A percentile compares a stretch with the other conserved stretches of the same genome.
Evolutionary conservation across 1,284 basidiomycete genomes (phyloP).

Genomic region (Lentinus polychrous): DNA sequence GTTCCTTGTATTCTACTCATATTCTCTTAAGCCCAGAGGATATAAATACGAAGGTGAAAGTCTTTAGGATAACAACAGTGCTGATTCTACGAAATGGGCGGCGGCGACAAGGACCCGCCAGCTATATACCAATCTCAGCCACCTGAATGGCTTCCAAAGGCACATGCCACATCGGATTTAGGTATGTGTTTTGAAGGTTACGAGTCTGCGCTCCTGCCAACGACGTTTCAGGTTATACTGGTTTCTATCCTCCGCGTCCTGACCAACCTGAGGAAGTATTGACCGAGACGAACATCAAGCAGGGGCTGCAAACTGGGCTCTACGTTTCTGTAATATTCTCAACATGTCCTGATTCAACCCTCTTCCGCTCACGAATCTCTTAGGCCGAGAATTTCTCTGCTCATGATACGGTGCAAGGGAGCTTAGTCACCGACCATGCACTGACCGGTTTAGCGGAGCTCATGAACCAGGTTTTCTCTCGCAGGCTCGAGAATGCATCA

Average conservation of each 20-base stretch:
- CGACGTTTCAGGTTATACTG: conserved; percentile 63
- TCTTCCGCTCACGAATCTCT: neutral
- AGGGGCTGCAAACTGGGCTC: conserved; percentile 60
- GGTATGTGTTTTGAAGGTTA: conserved; percentile 35
- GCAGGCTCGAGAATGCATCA: conserved; percentile 49
- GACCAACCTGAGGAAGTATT: conserved; percentile 83
- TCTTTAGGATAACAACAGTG: no score
- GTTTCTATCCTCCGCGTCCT: conserved; percentile 80
- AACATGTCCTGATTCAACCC: no score
- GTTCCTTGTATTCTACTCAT: no score
- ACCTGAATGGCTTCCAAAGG: conserved; percentile 62
- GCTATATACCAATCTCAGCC: conserved; percentile 62
- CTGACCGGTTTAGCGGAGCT: conserved; percentile 70
- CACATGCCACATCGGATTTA: conserved; percentile 60
- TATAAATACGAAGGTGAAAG: no score
- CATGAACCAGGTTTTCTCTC: conserved; percentile 73
- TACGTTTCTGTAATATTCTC: conserved; percentile 51
- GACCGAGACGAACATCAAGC: conserved; percentile 71
- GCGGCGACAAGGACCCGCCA: conserved; percentile 28
- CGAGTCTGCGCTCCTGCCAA: no score
- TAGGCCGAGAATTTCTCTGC: conserved; percentile 66
- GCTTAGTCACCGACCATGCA: conserved; percentile 43
- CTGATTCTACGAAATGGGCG: conserved; percentile 18
- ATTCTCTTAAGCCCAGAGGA: no score
- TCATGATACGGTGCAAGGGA: conserved; percentile 45